Conservation (phyloP, 495 filamentous ascomycete genomes). For the Lepraria neglecta region DNA sequence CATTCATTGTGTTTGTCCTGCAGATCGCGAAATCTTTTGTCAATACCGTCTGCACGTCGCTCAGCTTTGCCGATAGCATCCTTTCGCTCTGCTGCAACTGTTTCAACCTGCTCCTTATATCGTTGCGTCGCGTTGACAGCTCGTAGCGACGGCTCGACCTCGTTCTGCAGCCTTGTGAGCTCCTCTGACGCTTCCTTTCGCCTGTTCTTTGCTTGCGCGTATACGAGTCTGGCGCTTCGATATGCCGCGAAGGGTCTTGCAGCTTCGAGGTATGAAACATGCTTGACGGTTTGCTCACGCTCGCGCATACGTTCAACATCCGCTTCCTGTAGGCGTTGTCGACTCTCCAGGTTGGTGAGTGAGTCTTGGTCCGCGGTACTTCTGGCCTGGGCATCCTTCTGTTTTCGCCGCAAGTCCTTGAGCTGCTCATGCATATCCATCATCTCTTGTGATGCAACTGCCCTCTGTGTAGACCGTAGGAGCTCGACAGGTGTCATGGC, state of each 20-base stretch:
- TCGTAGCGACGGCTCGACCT: constrained; percentile 60
- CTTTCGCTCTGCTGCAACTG: constrained; percentile 48
- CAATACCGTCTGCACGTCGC: constrained; percentile 43
- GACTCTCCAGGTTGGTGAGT: constrained; percentile 58
- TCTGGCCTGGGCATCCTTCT: constrained; percentile 57
- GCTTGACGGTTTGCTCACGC: constrained; percentile 58
- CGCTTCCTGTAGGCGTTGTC: constrained; percentile 70
- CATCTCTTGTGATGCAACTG: constrained; percentile 76
- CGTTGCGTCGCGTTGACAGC: constrained; percentile 59
- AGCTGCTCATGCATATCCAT: constrained; percentile 68
- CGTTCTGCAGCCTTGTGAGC: constrained; percentile 50
- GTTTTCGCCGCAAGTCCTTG: constrained; percentile 59
- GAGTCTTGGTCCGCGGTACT: constrained; percentile 54
- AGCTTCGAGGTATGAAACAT: constrained; percentile 59
- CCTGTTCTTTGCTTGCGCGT: constrained; percentile 42
- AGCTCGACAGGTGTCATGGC: constrained; percentile 79
- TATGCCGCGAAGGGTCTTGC: constrained; percentile 63
- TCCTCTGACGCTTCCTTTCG: constrained; percentile 44
- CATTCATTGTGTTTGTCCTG: constrained; percentile 51
- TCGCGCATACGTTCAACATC: constrained; percentile 81
- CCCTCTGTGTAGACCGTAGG: constrained; percentile 75
- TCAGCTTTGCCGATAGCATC: constrained; percentile 48
- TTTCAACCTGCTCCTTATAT: constrained; percentile 46
- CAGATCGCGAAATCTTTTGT: constrained; percentile 44
- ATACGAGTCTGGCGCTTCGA: constrained; percentile 31